Conservation (phyloP, 306 rosid genomes). For the Cicer chorassanicum region DNA sequence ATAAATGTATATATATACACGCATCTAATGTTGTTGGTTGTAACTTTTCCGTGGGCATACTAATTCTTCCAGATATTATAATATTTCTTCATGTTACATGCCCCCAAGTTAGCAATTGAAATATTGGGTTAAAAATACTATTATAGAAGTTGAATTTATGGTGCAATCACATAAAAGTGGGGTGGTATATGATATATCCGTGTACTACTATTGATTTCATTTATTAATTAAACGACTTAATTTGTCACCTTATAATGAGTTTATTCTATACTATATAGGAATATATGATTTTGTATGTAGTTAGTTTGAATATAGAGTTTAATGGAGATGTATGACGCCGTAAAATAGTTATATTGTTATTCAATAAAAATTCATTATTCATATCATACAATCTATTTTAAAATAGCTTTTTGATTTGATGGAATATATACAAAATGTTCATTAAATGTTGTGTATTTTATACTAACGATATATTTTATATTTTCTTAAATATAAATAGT, state of each 20-base stretch:
- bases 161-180: neutral
- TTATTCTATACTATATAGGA: neutral
- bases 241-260: neutral
- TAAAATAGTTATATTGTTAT: too few relatives aligned
- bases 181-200: neutral
- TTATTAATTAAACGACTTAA: neutral
- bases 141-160: neutral
- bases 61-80: neutral
- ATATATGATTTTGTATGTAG: too few relatives aligned
- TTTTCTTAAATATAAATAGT: too few relatives aligned
- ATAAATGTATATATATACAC: neutral
- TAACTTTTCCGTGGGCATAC: conserved; percentile 9
- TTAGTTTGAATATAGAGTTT: too few relatives aligned
- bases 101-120: neutral
- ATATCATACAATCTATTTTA: too few relatives aligned
- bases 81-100: neutral
- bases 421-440: too few relatives aligned
- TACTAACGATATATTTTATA: too few relatives aligned
- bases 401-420: too few relatives aligned
- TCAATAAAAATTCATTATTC: too few relatives aligned
- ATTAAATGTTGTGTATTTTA: too few relatives aligned
- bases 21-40: neutral
- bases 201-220: neutral
- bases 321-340: too few relatives aligned
- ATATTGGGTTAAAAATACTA: neutral